Base-by-base conservation (phyloP, 1,284 basidiomycete species). In the Ustilago cynodontis region DNA sequence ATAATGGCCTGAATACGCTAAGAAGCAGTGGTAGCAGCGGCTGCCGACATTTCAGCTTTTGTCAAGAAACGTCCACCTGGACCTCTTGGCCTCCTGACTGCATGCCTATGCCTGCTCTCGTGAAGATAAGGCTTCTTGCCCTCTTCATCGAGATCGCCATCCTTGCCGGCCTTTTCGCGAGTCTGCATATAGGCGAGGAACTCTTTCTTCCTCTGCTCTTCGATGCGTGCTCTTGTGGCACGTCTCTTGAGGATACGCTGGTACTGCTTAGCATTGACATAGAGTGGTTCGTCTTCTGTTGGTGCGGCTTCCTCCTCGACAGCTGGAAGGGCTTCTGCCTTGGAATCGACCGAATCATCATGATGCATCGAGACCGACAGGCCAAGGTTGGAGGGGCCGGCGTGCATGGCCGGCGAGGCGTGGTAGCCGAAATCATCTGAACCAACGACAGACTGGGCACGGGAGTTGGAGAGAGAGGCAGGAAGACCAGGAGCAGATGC, bases 71-170 rank as follows among this genome's bases (percentile, higher is more conserved):
- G 91, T 22, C 96, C 96, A 29, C 97, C 96, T 41, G 96, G 95
- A 1, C 96, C 96, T 72, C 97, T 90, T 16, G 96, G 96, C 37
- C 96, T 91, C 49, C 95, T 92, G 91, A 98, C 97, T 16, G 96
- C 96, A 87, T 99, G 97, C 79, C 95, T 94, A 88, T 99, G 96
- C 51, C 96, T 91, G 26, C 94, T 96, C 86, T 98, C 95, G 82
- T 98, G 95, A 28, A 98, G 91, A 87, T 98, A 98, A 1, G 95
- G 95, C 94, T 98, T 83, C 54, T 74, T 80, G 35, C 72, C 65
- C n/a, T 82, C 81, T 45, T 82, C 79, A 39, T 82, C 78, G 37
- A 80, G 64, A 14, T 74, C 64, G 20, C 77, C 72, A 10, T 69
- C 62, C 59, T 71, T 70, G 58, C 59, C 64, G 10, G 66, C 71